Evolutionary conservation across 2,329 filamentous ascomycete genomes (phyloP).

Genomic region (Coleophoma cylindrospora): DNA sequence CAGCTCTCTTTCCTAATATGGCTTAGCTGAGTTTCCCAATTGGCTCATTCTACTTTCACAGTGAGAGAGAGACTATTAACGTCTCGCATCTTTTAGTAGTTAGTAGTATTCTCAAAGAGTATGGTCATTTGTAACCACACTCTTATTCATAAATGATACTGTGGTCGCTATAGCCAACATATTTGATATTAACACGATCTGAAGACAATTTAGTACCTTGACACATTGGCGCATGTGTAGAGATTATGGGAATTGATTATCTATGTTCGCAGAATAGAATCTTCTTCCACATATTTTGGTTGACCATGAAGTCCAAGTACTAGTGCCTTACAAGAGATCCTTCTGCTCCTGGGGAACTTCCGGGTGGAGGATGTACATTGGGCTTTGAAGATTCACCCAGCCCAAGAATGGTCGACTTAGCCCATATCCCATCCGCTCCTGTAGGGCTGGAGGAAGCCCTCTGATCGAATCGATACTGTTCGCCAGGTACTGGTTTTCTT

Average conservation of each 20-base stretch:
- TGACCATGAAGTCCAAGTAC: neutral
- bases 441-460: neutral
- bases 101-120: too few relatives aligned
- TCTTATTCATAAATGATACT: too few relatives aligned
- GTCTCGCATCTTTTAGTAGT: too few relatives aligned
- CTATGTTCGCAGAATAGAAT: neutral
- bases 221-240: neutral
- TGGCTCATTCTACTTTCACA: too few relatives aligned
- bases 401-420: constrained; percentile 1
- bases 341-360: neutral
- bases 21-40: too few relatives aligned
- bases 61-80: too few relatives aligned
- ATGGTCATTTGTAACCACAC: too few relatives aligned
- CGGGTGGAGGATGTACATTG: neutral
- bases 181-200: neutral
- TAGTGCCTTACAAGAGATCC: neutral
- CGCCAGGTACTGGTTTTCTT: constrained; percentile 1
- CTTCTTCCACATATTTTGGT: neutral
- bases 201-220: too few relatives aligned
- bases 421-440: neutral
- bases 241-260: neutral
- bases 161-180: neutral
- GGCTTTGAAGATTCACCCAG: constrained; percentile 15
- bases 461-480: neutral
- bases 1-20: too few relatives aligned